A percentile compares a stretch with the other conserved stretches of the same genome.
phyloP scores from a whole-genome alignment of 257 asterid species.

The Solanum piurae region DNA sequence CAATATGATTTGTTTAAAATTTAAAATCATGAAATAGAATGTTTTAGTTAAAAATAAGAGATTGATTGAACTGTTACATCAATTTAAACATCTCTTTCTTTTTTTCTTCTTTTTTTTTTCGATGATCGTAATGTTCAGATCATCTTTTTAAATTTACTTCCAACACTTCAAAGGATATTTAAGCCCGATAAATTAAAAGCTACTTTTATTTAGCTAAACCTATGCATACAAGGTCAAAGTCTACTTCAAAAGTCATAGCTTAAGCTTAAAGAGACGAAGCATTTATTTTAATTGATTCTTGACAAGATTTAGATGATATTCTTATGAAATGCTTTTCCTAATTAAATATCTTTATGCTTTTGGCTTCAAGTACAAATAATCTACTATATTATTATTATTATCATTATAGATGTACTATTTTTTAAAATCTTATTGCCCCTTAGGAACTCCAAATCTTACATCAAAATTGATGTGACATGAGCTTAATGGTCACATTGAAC shows the following conservation, averaged over 20 bases:
- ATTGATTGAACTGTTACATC: neutral
- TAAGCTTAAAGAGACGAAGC: neutral
- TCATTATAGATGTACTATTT: neutral
- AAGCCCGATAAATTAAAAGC: neutral
- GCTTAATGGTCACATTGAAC: neutral
- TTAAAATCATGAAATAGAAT: neutral
- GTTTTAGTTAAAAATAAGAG: neutral
- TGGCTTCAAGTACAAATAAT: neutral
- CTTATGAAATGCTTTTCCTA: slow-evolving; percentile 12
- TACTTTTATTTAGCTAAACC: neutral
- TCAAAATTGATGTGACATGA: neutral
- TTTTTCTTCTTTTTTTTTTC: fast-evolving
- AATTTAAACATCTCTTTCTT: neutral
- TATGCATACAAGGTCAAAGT: neutral
- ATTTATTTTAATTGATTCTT: slow-evolving; percentile 9
- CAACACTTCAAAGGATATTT: neutral
- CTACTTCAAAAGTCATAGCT: neutral
- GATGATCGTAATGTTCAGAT: too few species aligned
- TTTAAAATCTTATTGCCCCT: neutral
- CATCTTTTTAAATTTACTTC: neutral
- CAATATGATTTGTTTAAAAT: too few species aligned
- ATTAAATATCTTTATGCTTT: slow-evolving; percentile 7
- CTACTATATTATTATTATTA: neutral
- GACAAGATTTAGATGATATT: slow-evolving; percentile 22
- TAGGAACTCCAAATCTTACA: neutral